Conservation (phyloP, 495 filamentous ascomycete genomes). For the Amphirosellinia nigrospora region DNA sequence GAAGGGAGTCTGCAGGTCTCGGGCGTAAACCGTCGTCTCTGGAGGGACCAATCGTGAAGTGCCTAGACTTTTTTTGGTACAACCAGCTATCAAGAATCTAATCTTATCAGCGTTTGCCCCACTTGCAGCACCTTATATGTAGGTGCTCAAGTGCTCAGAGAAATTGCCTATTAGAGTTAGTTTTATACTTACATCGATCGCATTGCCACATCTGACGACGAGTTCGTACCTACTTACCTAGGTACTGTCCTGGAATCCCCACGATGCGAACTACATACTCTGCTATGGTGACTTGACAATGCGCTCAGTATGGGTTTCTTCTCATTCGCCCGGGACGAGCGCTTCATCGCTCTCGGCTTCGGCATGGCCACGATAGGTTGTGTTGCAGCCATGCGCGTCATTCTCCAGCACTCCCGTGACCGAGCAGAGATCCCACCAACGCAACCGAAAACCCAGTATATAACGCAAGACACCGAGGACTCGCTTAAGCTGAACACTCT, state of each 20-base stretch:
- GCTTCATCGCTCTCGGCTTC: constrained; percentile 48
- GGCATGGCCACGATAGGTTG: constrained; percentile 46
- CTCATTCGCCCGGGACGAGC: constrained; percentile 48
- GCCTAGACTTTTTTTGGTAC: constrained; percentile 36
- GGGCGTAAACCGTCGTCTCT: not conserved
- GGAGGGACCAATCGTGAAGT: not conserved
- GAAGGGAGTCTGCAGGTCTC: not conserved
- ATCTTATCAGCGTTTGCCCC: constrained; percentile 13
- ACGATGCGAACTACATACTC: not conserved
- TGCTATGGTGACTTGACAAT: constrained; percentile 28
- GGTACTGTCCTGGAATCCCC: not conserved
- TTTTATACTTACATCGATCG: not conserved
- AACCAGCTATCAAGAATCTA: not conserved
- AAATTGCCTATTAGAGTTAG: not conserved
- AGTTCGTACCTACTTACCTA: not conserved
- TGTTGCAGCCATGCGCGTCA: constrained; percentile 43
- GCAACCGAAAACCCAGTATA: constrained; percentile 62
- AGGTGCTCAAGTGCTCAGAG: not conserved
- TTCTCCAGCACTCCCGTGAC: constrained; percentile 54
- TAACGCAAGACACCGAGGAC: constrained; percentile 66
- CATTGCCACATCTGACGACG: constrained; percentile 6
- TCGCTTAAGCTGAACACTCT: constrained; percentile 55
- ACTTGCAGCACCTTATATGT: not conserved
- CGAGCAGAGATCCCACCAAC: constrained; percentile 53
- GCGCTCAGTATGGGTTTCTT: constrained; percentile 40